These are phyloP conservation scores for Lipomyces spencermartinsiae DNA, from an alignment of 805 yeast genomes.

Conservation along the genomic window DNA sequence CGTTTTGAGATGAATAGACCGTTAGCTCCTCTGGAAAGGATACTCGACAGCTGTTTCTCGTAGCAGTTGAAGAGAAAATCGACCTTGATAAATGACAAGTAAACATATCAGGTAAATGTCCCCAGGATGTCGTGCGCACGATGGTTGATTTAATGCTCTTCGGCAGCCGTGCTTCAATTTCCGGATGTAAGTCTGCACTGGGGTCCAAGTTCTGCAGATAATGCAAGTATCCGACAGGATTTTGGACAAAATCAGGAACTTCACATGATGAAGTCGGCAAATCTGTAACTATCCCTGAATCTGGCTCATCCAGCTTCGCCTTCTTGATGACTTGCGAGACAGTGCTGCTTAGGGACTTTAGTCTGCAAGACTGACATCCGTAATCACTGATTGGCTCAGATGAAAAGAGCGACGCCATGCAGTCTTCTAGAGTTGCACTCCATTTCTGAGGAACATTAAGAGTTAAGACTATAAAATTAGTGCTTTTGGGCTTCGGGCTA, in stretches of 20 bases:
- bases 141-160: conserved; percentile 65
- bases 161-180: conserved; percentile 48
- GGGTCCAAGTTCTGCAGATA: conserved; percentile 57
- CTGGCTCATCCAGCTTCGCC: neutral
- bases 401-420: conserved; percentile 62
- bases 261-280: neutral
- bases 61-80: conserved; percentile 67
- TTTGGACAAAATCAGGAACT: conserved; percentile 24
- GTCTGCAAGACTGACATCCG: conserved; percentile 71
- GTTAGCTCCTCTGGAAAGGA: conserved; percentile 62
- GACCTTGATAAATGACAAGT: conserved; percentile 89
- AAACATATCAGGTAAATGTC: conserved; percentile 71
- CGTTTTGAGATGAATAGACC: conserved; percentile 44
- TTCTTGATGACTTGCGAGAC: conserved; percentile 1
- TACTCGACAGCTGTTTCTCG: conserved; percentile 78
- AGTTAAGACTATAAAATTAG: conserved; percentile 74
- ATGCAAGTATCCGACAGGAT: conserved; percentile 49
- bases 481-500: conserved; percentile 61
- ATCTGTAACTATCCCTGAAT: neutral
- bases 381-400: conserved; percentile 82
- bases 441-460: conserved; percentile 70
- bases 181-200: conserved; percentile 62
- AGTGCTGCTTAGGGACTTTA: conserved; percentile 41
- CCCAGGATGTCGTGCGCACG: conserved; percentile 65
- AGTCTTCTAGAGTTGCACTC: conserved; percentile 55